Conservation (phyloP, 2,329 filamentous ascomycete genomes). For the Aspergillus fructus region DNA sequence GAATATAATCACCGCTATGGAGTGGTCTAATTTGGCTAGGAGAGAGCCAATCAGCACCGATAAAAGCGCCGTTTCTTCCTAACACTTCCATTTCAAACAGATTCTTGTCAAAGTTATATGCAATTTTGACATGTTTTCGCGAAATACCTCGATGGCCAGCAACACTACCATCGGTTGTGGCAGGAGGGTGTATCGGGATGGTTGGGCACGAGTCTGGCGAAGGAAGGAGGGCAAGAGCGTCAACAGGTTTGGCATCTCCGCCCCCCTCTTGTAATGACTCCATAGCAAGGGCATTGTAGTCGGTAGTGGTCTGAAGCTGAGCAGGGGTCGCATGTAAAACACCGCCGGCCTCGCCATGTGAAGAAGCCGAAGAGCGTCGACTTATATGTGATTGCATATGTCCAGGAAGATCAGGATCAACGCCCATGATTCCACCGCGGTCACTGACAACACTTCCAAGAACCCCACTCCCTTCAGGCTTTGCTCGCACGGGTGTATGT, state of each 20-base stretch:
- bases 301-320: slow-evolving; percentile 39
- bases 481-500: slow-evolving; percentile 46
- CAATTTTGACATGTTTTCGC: slow-evolving; percentile 60
- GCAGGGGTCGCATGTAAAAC: slow-evolving; percentile 38
- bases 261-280: slow-evolving; percentile 40
- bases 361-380: slow-evolving; percentile 53
- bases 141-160: slow-evolving; percentile 60
- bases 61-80: slow-evolving; percentile 58
- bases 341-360: slow-evolving; percentile 38
- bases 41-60: slow-evolving; percentile 51
- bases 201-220: slow-evolving; percentile 55
- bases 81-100: slow-evolving; percentile 60
- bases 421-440: slow-evolving; percentile 55
- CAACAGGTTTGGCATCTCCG: slow-evolving; percentile 42
- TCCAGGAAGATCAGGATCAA: slow-evolving; percentile 44
- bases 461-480: slow-evolving; percentile 45
- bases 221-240: slow-evolving; percentile 49
- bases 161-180: slow-evolving; percentile 44
- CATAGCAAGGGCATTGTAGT: slow-evolving; percentile 50
- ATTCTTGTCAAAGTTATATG: slow-evolving; percentile 58
- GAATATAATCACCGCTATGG: slow-evolving; percentile 58
- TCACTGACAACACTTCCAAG: slow-evolving; percentile 55
- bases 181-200: slow-evolving; percentile 60
- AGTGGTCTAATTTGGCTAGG: slow-evolving; percentile 50
- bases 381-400: slow-evolving; percentile 41